phyloP scores from a whole-genome alignment of 2,329 filamentous ascomycete species.

The Alternaria viburni region DNA sequence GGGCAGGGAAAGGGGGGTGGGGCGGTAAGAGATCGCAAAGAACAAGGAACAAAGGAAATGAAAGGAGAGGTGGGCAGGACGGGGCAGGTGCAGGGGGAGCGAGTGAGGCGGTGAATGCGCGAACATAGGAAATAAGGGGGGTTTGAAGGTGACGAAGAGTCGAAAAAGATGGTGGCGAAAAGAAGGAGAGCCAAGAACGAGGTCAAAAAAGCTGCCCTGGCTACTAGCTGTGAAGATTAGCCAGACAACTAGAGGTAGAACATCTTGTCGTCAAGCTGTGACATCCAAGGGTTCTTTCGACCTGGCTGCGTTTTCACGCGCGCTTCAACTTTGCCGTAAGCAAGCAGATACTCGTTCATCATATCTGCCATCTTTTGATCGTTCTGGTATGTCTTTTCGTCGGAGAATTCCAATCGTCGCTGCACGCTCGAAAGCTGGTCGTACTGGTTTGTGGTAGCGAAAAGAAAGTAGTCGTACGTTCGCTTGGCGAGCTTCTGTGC shows the following conservation, averaged over 20 bases:
- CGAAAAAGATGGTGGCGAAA: too few species aligned
- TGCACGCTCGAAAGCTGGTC: not conserved
- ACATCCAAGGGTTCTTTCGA: not conserved
- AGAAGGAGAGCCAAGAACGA: not conserved
- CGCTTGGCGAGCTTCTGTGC: conserved; percentile 4
- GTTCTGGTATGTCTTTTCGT: not conserved
- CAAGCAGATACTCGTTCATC: conserved; percentile 2
- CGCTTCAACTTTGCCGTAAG: not conserved
- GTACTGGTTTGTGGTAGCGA: not conserved
- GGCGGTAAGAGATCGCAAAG: not conserved
- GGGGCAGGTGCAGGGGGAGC: too few species aligned
- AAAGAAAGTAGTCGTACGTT: conserved; percentile 5
- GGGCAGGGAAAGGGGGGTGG: not conserved
- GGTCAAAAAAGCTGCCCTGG: not conserved
- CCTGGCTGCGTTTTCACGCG: not conserved
- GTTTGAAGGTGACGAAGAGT: not conserved
- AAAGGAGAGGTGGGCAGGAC: not conserved
- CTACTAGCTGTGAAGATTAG: too few species aligned
- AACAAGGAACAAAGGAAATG: not conserved
- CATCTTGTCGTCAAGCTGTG: conserved; percentile 5
- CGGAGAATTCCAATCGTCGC: not conserved
- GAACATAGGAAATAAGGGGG: not conserved
- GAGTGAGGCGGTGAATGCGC: not conserved
- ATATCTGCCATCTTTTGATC: not conserved
- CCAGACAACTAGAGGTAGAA: conserved; percentile 1